Evolutionary conservation across 1,139 yeast genomes (phyloP).

Genomic region (Geotrichum citri-aurantii): DNA sequence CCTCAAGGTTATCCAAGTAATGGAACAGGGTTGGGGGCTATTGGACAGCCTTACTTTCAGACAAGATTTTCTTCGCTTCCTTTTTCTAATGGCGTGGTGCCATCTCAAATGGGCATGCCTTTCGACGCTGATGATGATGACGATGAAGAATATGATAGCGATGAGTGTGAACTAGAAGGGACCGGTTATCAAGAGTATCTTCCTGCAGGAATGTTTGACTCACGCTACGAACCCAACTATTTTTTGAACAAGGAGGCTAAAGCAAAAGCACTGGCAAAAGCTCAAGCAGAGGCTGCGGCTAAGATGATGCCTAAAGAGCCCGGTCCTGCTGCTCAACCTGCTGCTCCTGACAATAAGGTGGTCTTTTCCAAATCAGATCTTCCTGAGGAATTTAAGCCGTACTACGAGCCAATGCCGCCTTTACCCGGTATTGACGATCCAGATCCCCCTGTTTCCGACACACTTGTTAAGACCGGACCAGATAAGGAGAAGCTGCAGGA

Average conservation of each 20-base stretch:
- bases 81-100: not conserved
- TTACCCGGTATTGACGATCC: conserved; percentile 11
- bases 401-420: conserved; percentile 9
- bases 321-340: too few species aligned
- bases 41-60: not conserved
- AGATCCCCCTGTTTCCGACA: conserved; percentile 1
- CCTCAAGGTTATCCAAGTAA: not conserved
- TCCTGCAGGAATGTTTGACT: conserved; percentile 6
- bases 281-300: not conserved
- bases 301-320: too few species aligned
- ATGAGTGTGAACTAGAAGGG: not conserved
- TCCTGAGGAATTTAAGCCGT: conserved; percentile 2
- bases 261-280: not conserved
- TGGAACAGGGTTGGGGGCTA: not conserved
- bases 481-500: conserved; percentile 1
- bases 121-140: not conserved
- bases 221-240: not conserved
- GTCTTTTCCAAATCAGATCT: not conserved
- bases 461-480: conserved; percentile 1
- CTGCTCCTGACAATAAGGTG: not conserved
- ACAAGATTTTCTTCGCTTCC: not conserved
- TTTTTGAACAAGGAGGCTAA: not conserved
- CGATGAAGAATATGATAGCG: not conserved
- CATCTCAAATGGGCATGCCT: not conserved
- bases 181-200: not conserved